Base-by-base conservation (phyloP, 768 basidiomycete genomes). In the Asterophora lycoperdoides region DNA sequence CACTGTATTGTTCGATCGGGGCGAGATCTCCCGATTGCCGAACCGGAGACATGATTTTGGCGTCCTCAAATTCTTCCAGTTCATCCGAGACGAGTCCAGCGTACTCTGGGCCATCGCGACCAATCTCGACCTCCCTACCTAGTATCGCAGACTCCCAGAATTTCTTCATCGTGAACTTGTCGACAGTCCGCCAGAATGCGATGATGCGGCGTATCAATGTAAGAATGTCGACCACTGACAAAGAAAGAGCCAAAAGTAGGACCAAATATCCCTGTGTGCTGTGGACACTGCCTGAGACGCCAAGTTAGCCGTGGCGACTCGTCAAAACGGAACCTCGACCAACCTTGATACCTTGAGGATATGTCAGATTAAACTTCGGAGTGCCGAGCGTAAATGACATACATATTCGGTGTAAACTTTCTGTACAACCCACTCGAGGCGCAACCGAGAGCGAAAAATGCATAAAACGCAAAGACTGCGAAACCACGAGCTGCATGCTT, bases 361-460 rank as follows among this genome's bases (percentile, higher is more conserved):
- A 28, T 18, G 32, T 8, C 17, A 50, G 43, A 53, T 63, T 42
- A 61, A 61, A 50, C 49, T 55, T 43, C 45, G 36, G 38, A 51
- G 52, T 29, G 29, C 48, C 34, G 36, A 33, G 34, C 15, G 57
- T 51, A 51, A 57, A 68, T 54, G 47, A 74, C 85, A 60, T 66
- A 93, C 86, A 93, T 83, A 65, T 94, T 76, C 2, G 90, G 89
- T 0, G 90, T 92, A 43, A 84, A 64, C 54, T 89, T 89, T 37
- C 73, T 74, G 66, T 97, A 96, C 18, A 89, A 62, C 2, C 75
- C 74, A 57, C 84, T 85, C 17, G 84, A 67, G 11, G 80, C 72
- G 62, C 85, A 79, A 4, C 89, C 90, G 34, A 94, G 62, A 1
- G 71, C 64, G 44, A 75, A 69, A 17, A 88, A 70, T 10, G 56